Evolutionary conservation across 2,329 filamentous ascomycete species (phyloP).

Genomic region (Calonectria pseudoreteaudii): DNA sequence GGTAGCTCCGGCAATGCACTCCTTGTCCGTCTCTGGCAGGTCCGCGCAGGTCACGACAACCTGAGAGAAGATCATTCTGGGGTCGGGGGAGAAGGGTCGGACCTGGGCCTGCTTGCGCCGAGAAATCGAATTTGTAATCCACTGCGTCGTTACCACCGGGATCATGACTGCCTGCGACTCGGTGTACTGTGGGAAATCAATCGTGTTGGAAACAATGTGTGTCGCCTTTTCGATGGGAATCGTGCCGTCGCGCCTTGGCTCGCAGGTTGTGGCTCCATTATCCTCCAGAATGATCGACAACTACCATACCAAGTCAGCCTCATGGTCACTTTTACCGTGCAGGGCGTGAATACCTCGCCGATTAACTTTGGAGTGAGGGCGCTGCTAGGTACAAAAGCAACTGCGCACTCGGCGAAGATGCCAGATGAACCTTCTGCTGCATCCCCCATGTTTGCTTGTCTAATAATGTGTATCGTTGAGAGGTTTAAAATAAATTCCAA

Average conservation of each 20-base stretch:
- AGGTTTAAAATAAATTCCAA: constrained; percentile 11
- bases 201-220: constrained; percentile 76
- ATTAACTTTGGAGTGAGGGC: constrained; percentile 55
- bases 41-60: constrained; percentile 86
- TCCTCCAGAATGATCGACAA: constrained; percentile 57
- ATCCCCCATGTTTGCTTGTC: constrained; percentile 44
- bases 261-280: constrained; percentile 63
- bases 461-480: neutral
- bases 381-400: constrained; percentile 60
- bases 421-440: constrained; percentile 35
- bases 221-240: constrained; percentile 62
- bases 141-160: constrained; percentile 84
- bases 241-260: constrained; percentile 60
- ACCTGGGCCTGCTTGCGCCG: constrained; percentile 80
- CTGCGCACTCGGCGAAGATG: constrained; percentile 56
- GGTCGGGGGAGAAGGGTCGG: constrained; percentile 90
- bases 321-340: too few species aligned
- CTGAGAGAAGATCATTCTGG: constrained; percentile 88
- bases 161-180: constrained; percentile 81
- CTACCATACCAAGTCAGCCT: constrained; percentile 43
- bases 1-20: constrained; percentile 90
- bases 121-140: constrained; percentile 79
- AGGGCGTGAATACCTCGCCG: constrained; percentile 49
- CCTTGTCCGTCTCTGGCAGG: constrained; percentile 86
- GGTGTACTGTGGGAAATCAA: constrained; percentile 91